These are phyloP conservation scores for Zygosaccharomyces sapae DNA, from an alignment of 1,139 yeast species.

Conservation along the genomic window DNA sequence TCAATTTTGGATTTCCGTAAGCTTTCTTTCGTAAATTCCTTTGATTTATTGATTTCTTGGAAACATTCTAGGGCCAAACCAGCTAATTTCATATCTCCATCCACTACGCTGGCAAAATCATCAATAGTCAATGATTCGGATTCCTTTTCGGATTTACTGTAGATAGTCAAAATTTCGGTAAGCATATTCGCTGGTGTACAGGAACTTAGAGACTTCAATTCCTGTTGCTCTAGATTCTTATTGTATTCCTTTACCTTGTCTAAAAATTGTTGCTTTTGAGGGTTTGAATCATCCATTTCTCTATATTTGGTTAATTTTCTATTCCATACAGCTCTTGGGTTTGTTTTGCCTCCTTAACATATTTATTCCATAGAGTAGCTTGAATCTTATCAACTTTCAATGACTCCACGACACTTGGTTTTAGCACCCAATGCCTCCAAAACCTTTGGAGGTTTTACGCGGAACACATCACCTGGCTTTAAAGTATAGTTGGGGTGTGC, in stretches of 20 bases:
- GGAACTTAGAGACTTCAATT: slow-evolving; percentile 27
- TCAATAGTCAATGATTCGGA: slow-evolving; percentile 17
- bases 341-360: slow-evolving; percentile 50
- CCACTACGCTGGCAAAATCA: slow-evolving; percentile 26
- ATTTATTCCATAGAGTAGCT: slow-evolving; percentile 69
- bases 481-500: slow-evolving; percentile 78
- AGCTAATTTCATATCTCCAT: slow-evolving; percentile 23
- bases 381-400: slow-evolving; percentile 66
- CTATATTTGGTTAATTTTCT: slow-evolving; percentile 35
- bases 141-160: slow-evolving; percentile 20
- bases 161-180: slow-evolving; percentile 27
- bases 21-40: slow-evolving; percentile 16
- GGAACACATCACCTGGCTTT: slow-evolving; percentile 80
- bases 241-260: slow-evolving; percentile 27
- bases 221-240: slow-evolving; percentile 24
- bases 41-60: slow-evolving; percentile 24
- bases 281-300: slow-evolving; percentile 25
- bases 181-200: slow-evolving; percentile 33
- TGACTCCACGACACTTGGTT: slow-evolving; percentile 70
- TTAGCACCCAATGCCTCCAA: slow-evolving; percentile 77
- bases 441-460: slow-evolving; percentile 82
- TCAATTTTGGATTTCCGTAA: slow-evolving; percentile 26
- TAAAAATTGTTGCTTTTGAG: slow-evolving; percentile 26
- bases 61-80: slow-evolving; percentile 26
- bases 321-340: slow-evolving; percentile 59